Evolutionary conservation across 1,284 basidiomycete species (phyloP), one percentile per base, ranked within the genome.

Genomic region (Sporisorium scitamineum): DNA sequence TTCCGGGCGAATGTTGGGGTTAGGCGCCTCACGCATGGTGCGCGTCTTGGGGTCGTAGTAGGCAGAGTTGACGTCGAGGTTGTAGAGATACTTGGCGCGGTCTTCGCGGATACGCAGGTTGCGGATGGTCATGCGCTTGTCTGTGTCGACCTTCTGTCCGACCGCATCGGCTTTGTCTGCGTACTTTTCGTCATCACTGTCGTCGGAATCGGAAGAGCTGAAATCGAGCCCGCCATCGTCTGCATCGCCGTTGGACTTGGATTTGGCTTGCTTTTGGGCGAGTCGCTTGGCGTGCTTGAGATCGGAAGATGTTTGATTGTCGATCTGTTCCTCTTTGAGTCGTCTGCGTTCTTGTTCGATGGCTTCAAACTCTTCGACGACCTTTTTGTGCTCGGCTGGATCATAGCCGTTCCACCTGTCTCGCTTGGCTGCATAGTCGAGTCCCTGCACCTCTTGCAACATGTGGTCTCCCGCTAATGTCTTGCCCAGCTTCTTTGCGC

Each of bases 41-140:
- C 97, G 92, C 27, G 97, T 99, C 88, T 99, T 99, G 54, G 97
- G 97, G 84, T 99, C 97, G 85, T 99, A 99, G 88, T 99, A 97
- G 13, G 97, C 96, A 80, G 93, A 95, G 1, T 94, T 91, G 5
- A 93, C 92, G 86, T 98, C 94, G 85, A 99, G 87, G 86, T 99
- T 99, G 87, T 97, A 93, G 80, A 99, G 90, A 81, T 99, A 99
- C 86, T 99, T 99, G 18, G 97, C 97, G 1, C 96, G 97, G 86
- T 99, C 97, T 87, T 99, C 97, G 84, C 97, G 92, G 80, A 99
- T 99, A 87, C 97, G 93, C 82, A 99, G 88, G 86, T 99, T 99
- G 78, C 97, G 92, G 61, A 99, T 95, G 6, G 97, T 98, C 77
- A 99, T 96, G 66, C 97, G 92, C 32, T 95, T 97, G 88, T 99